Percentiles rank a stretch among this genome's conserved stretches.
phyloP scores from a whole-genome alignment of 805 yeast genomes.

The Clavispora vitiphila region DNA sequence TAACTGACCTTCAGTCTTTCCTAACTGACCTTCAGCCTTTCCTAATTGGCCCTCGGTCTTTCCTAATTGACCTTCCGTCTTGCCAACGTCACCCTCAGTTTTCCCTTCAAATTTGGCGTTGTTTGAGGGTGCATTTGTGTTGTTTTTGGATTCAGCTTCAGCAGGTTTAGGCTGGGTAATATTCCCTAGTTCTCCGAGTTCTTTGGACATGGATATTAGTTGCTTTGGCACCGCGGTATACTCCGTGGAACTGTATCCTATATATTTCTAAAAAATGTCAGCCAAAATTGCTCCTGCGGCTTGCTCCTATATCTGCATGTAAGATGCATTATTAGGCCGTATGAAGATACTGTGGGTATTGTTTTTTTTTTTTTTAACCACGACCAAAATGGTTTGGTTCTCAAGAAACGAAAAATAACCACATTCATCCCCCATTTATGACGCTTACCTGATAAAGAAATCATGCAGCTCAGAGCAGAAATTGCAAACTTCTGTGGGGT shows the following conservation, averaged over 20 bases:
- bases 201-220: constrained; percentile 2
- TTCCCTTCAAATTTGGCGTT: constrained; percentile 6
- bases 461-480: too few relatives aligned
- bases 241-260: background rate
- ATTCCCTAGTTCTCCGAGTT: constrained; percentile 12
- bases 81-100: constrained; percentile 1
- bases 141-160: background rate
- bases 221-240: background rate
- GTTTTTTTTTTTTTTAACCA: too few relatives aligned
- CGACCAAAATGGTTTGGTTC: too few relatives aligned
- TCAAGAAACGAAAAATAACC: too few relatives aligned
- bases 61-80: constrained; percentile 14
- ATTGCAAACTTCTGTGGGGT: too few relatives aligned
- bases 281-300: background rate
- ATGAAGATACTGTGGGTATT: background rate
- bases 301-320: background rate
- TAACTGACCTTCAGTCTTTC: constrained; percentile 5
- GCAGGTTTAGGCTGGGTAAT: background rate
- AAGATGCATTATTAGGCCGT: background rate
- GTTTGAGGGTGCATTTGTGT: background rate
- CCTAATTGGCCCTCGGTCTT: constrained; percentile 5
- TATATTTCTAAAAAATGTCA: background rate
- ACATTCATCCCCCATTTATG: too few relatives aligned
- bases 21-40: constrained; percentile 2
- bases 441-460: too few relatives aligned